Evolutionary conservation across 805 yeast species (phyloP).

Genomic region (Lipomyces oligophaga): DNA sequence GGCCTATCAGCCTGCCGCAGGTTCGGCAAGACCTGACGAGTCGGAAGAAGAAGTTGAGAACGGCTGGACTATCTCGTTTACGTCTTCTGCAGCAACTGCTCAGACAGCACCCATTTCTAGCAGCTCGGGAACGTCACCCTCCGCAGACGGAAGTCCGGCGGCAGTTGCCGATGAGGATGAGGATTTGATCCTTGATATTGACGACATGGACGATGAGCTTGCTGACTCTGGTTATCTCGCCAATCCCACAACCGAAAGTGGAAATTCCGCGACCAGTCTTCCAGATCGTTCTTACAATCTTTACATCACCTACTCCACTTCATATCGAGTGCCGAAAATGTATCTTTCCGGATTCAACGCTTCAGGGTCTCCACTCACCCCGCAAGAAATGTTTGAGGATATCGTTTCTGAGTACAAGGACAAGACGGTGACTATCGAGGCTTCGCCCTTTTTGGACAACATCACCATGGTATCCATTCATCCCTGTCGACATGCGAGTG

Average conservation of each 20-base stretch:
- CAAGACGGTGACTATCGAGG: slow-evolving; percentile 94
- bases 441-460: slow-evolving; percentile 70
- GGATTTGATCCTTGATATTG: slow-evolving; percentile 22
- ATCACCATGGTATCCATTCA: slow-evolving; percentile 83
- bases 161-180: slow-evolving; percentile 8
- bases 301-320: slow-evolving; percentile 87
- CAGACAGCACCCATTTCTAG: neutral
- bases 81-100: slow-evolving; percentile 1
- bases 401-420: slow-evolving; percentile 87
- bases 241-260: neutral
- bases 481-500: slow-evolving; percentile 93
- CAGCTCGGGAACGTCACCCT: neutral
- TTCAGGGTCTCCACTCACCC: slow-evolving; percentile 80
- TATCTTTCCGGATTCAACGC: slow-evolving; percentile 82
- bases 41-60: slow-evolving; percentile 40
- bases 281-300: slow-evolving; percentile 69
- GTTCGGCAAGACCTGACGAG: slow-evolving; percentile 4
- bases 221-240: slow-evolving; percentile 24
- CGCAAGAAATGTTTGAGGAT: slow-evolving; percentile 91
- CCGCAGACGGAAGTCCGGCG: neutral
- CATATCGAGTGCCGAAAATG: slow-evolving; percentile 93
- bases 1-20: slow-evolving; percentile 6
- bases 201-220: slow-evolving; percentile 26
- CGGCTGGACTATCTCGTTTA: slow-evolving; percentile 28
- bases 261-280: slow-evolving; percentile 23